phyloP scores from a whole-genome alignment of 2,329 filamentous ascomycete genomes.

The Trichoderma sp. region DNA sequence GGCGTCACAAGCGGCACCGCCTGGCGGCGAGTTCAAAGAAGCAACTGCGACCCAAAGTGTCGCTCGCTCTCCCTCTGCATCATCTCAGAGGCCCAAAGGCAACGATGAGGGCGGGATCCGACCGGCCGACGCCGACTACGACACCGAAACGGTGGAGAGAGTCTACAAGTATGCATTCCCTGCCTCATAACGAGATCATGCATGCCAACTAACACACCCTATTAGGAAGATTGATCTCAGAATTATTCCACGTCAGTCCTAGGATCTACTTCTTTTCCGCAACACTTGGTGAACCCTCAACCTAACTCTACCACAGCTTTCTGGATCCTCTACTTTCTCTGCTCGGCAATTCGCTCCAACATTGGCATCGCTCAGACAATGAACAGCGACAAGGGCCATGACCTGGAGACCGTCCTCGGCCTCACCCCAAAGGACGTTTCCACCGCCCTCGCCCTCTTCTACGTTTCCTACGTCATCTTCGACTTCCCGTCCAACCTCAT shows the following conservation, averaged over 20 bases:
- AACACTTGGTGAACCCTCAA: background rate
- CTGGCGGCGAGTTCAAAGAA: constrained; percentile 24
- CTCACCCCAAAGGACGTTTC: constrained; percentile 77
- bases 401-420: constrained; percentile 71
- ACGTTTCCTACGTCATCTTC: constrained; percentile 88
- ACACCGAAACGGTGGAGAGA: constrained; percentile 54
- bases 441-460: constrained; percentile 83
- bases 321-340: constrained; percentile 89
- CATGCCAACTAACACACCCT: constrained; percentile 3
- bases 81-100: background rate
- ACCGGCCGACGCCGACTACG: constrained; percentile 49
- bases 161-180: constrained; percentile 50
- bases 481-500: constrained; percentile 86
- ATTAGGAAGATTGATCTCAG: constrained; percentile 57
- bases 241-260: constrained; percentile 58
- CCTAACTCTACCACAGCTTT: constrained; percentile 58
- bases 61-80: constrained; percentile 8
- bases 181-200: background rate
- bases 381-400: constrained; percentile 71
- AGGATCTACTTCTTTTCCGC: background rate
- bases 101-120: constrained; percentile 40
- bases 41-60: background rate
- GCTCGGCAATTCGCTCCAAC: constrained; percentile 88
- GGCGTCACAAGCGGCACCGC: constrained; percentile 20
- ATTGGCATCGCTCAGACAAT: constrained; percentile 94